Conservation (phyloP, 2,329 filamentous ascomycete species). For the Penicillium sclerotigenum region DNA sequence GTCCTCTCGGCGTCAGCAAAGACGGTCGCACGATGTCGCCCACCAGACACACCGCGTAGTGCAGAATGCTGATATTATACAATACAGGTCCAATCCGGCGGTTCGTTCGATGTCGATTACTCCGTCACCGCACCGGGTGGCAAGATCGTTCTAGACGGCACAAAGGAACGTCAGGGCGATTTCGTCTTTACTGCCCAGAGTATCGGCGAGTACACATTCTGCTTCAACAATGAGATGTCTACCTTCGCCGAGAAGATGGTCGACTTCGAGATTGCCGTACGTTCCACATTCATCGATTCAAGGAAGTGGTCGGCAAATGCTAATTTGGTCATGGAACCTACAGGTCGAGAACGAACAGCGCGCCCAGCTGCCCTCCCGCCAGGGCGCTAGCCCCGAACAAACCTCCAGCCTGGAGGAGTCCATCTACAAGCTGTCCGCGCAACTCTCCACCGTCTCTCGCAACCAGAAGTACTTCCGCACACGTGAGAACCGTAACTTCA, state of each 20-base stretch:
- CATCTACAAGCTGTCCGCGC: conserved; percentile 88
- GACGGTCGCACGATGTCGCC: too few species aligned
- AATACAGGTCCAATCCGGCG: conserved; percentile 87
- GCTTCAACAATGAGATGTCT: conserved; percentile 98
- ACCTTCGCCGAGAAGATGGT: conserved; percentile 97
- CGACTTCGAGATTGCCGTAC: conserved; percentile 92
- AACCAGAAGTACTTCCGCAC: conserved; percentile 99
- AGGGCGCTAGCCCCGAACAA: conserved; percentile 84
- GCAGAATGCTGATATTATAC: conserved; percentile 5
- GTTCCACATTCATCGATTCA: conserved; percentile 33
- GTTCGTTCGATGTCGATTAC: conserved; percentile 97
- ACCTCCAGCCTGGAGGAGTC: conserved; percentile 86
- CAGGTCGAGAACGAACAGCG: conserved; percentile 89
- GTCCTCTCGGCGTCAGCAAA: too few species aligned
- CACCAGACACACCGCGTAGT: not conserved
- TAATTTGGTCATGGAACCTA: not conserved
- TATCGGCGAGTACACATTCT: conserved; percentile 88
- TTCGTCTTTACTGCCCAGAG: conserved; percentile 95
- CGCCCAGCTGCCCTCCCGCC: conserved; percentile 79
- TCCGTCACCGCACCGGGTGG: conserved; percentile 76
- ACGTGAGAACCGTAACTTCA: conserved; percentile 97
- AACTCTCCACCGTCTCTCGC: conserved; percentile 87
- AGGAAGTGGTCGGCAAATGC: not conserved
- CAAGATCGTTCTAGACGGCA: conserved; percentile 77
- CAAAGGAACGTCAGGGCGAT: conserved; percentile 92